These are phyloP conservation scores for Torulaspora globosa DNA, from an alignment of 1,139 yeast species.

Conservation along the genomic window DNA sequence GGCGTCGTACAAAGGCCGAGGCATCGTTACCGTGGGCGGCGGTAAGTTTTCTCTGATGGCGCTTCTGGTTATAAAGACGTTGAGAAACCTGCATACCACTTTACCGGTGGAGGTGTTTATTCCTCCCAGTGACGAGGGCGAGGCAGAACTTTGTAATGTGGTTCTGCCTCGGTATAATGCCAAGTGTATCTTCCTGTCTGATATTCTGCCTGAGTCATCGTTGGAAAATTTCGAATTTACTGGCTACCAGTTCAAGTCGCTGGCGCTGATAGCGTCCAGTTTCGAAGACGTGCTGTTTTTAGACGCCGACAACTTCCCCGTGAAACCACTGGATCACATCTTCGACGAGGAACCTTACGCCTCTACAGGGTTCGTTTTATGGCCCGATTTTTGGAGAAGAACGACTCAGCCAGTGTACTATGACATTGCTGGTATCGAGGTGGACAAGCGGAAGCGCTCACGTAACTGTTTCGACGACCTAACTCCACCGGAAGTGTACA, in stretches of 20 bases:
- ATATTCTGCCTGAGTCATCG: constrained; percentile 49
- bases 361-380: constrained; percentile 57
- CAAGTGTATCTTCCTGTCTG: constrained; percentile 59
- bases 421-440: constrained; percentile 54
- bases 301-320: constrained; percentile 75
- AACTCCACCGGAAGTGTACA: constrained; percentile 36
- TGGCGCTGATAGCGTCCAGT: constrained; percentile 69
- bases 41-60: constrained; percentile 74
- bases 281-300: constrained; percentile 72
- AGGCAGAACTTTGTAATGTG: constrained; percentile 58
- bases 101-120: constrained; percentile 76
- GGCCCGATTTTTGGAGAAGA: constrained; percentile 85
- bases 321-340: constrained; percentile 51
- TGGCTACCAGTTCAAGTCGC: constrained; percentile 76
- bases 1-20: constrained; percentile 57
- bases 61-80: constrained; percentile 57
- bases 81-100: constrained; percentile 58
- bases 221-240: constrained; percentile 48
- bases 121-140: constrained; percentile 63
- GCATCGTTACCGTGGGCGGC: constrained; percentile 81
- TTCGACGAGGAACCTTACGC: constrained; percentile 54
- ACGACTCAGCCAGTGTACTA: constrained; percentile 66
- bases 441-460: constrained; percentile 41
- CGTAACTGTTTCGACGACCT: constrained; percentile 42
- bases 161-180: constrained; percentile 67